Conservation (phyloP, 352 stramenopile genomes). For the Globisporangium alternatum region DNA sequence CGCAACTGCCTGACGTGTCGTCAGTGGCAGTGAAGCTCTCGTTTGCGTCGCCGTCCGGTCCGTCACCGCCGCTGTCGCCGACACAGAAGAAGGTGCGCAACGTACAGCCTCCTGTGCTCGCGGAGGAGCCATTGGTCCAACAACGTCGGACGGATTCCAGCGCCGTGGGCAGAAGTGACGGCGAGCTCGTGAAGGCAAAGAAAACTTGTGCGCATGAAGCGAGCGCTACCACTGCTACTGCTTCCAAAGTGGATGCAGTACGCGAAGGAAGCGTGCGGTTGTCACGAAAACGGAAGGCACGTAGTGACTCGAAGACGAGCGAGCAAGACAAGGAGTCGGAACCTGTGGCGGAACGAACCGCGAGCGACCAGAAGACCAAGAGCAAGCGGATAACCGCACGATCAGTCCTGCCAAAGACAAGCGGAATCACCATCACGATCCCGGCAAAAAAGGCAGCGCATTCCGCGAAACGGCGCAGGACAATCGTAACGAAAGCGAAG, state of each 20-base stretch:
- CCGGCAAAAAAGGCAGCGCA: conserved; percentile 33
- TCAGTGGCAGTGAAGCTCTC: not conserved
- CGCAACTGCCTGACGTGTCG: not conserved
- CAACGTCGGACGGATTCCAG: not conserved
- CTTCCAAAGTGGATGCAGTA: not conserved
- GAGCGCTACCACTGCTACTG: not conserved
- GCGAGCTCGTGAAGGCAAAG: not conserved
- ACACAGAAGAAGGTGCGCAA: conserved; percentile 29
- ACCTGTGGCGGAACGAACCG: not conserved
- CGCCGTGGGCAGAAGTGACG: not conserved
- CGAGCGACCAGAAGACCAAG: not conserved
- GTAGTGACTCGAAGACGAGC: not conserved
- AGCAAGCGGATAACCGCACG: not conserved
- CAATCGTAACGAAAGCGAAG: not conserved
- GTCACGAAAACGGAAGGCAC: not conserved
- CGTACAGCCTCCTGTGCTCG: conserved; percentile 17
- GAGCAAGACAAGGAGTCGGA: not conserved
- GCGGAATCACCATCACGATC: not conserved
- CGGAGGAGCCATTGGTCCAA: not conserved
- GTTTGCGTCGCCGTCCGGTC: conserved; percentile 13
- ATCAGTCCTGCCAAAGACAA: not conserved
- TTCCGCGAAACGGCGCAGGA: conserved; percentile 30
- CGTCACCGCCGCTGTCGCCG: conserved; percentile 14
- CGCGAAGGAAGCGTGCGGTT: not conserved
- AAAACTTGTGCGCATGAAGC: not conserved